A percentile compares a stretch with the other conserved stretches of the same genome.
Conservation (phyloP, 805 yeast species). For the Candida arabinofermentans region DNA sequence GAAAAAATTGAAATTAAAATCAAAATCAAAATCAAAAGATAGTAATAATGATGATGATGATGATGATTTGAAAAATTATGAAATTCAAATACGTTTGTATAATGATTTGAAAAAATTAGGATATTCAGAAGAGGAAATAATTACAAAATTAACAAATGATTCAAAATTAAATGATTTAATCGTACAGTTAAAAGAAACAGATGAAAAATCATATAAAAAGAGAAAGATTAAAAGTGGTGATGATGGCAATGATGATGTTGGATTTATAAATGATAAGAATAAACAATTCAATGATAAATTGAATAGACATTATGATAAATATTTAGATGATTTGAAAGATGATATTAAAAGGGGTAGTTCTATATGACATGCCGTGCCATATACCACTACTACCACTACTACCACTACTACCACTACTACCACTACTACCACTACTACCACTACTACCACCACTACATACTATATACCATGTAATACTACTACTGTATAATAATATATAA, state of each 20-base stretch:
- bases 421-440: no score
- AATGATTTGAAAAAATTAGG: conserved; percentile 21
- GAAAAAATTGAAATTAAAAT: conserved; percentile 42
- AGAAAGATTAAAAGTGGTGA: conserved; percentile 28
- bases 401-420: no score
- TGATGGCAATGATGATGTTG: conserved; percentile 33
- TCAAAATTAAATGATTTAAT: conserved; percentile 32
- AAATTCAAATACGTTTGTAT: conserved; percentile 32
- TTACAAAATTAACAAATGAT: conserved; percentile 32
- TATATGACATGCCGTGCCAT: no score
- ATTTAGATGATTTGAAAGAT: conserved; percentile 19
- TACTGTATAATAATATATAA: no score
- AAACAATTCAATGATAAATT: conserved; percentile 69
- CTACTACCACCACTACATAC: no score
- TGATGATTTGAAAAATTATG: conserved; percentile 32
- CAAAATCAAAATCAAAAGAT: conserved; percentile 18
- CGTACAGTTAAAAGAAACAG: conserved; percentile 31
- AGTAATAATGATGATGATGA: conserved; percentile 12
- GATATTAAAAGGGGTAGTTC: conserved; percentile 22
- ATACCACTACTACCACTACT: no score
- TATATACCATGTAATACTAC: no score
- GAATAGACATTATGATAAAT: conserved; percentile 49
- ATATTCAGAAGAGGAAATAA: conserved; percentile 20
- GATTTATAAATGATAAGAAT: conserved; percentile 67
- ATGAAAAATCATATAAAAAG: conserved; percentile 35